A percentile compares a stretch with the other conserved stretches of the same genome.
phyloP scores from a whole-genome alignment of 495 filamentous ascomycete genomes.

The Xylaria telfairii region DNA sequence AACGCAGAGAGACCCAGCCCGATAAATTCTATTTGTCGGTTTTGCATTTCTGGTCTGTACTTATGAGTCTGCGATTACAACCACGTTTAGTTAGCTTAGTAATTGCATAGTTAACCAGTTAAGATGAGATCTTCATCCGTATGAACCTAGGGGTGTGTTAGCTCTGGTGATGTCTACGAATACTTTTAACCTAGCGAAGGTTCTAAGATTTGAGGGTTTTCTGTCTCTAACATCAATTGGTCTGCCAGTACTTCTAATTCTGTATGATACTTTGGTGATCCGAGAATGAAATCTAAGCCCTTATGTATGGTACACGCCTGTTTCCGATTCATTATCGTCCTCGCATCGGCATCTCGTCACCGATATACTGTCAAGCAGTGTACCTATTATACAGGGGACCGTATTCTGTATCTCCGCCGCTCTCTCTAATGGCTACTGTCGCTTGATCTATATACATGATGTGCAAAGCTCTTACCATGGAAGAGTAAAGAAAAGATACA shows the following conservation, averaged over 20 bases:
- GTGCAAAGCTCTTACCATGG: background rate
- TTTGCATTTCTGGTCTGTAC: background rate
- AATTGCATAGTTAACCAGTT: background rate
- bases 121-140: background rate
- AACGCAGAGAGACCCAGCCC: too few relatives aligned
- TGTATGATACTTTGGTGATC: background rate
- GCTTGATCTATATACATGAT: constrained; percentile 4
- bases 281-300: background rate
- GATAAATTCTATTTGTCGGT: background rate
- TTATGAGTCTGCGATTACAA: background rate
- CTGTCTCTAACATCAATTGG: background rate
- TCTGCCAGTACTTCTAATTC: too few relatives aligned
- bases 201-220: background rate
- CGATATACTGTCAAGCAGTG: background rate
- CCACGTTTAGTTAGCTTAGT: background rate
- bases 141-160: background rate
- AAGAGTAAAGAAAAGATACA: background rate
- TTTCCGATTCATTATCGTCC: background rate
- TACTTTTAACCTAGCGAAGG: background rate
- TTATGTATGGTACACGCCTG: background rate
- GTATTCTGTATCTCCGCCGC: background rate
- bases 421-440: background rate
- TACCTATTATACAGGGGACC: background rate
- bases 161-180: background rate
- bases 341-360: background rate